Base-by-base conservation (phyloP, 2,329 filamentous ascomycete genomes). In the Chaetomium olivaceum region DNA sequence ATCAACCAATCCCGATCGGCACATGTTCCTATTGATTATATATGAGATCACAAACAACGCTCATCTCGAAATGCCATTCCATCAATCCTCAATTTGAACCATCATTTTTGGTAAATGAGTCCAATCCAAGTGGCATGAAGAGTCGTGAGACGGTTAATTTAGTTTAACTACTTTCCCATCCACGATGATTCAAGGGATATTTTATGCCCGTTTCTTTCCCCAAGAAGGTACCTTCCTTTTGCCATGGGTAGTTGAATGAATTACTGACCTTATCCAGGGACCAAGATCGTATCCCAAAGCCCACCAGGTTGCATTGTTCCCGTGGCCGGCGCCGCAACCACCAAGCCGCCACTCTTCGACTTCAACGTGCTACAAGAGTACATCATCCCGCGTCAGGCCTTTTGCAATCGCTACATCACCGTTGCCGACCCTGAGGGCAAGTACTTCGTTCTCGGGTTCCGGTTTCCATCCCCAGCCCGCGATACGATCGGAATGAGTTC, bases 401-500 rank as follows among this genome's bases (percentile, higher is more conserved):
- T 99, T 75, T 97, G 94, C 83, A 96, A 97, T 76, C 91, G 93
- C 69, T 89, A 93, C 67, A 85, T 98, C 68, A 90, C 91, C 31
- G 89, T 96, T 63, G 89, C 89, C 76, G 90, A 91, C 55, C 86
- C 87, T 0, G 85, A 87, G 63, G 82, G 83, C 71, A 86, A 86
- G 70, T 90, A 93, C 77, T 88, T 89, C 65, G 87, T 99, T 63
- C 84, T 99, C 39, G 92, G 93, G 19, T 92, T 93, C 73, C 95
- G 0, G 90, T 98, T 61, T 94, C 92, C 75, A 92, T 98, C 74
- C 87, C 90, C 60, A 87, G 93, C 69, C 85, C 88, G 63, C 89
- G 90, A 71, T 97, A 98, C 75, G 87, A 90, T 74, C 89, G 95
- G 65, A 97, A 97, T 78, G 92, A 96, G 77, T 98, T 97, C 82